A percentile compares a stretch with the other conserved stretches of the same genome.
Evolutionary conservation across 2,329 filamentous ascomycete species (phyloP).

Genomic region (Myriosclerotinia scirpicola): DNA sequence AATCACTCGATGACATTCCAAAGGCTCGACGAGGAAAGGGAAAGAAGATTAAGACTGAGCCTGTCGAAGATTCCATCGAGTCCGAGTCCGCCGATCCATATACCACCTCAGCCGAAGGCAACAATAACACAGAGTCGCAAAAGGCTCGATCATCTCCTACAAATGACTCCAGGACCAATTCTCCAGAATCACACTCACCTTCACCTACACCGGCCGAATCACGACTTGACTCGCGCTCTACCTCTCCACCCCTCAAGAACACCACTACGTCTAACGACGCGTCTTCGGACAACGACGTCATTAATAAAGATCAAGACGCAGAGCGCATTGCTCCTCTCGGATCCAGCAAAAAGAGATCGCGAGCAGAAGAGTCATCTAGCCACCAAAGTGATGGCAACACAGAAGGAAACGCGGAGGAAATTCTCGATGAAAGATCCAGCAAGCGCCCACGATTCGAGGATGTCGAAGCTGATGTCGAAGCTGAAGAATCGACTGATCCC

Average conservation of each 20-base stretch:
- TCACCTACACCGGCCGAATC: constrained; percentile 17
- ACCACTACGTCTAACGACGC: constrained; percentile 1
- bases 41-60: constrained; percentile 3
- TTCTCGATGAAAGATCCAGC: not conserved
- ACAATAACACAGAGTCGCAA: constrained; percentile 17
- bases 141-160: constrained; percentile 1
- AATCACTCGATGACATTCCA: constrained; percentile 20
- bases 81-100: constrained; percentile 8
- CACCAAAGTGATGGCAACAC: not conserved
- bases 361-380: constrained; percentile 6
- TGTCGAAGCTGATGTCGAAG: not conserved
- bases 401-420: not conserved
- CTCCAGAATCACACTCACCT: constrained; percentile 20
- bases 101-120: not conserved
- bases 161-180: constrained; percentile 8
- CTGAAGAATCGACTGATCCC: constrained; percentile 8
- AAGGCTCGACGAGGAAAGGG: constrained; percentile 10
- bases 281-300: constrained; percentile 19
- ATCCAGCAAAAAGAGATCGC: constrained; percentile 19
- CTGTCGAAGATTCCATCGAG: constrained; percentile 11
- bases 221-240: constrained; percentile 22
- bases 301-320: constrained; percentile 2
- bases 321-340: not conserved
- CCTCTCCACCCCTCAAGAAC: constrained; percentile 12
- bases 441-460: constrained; percentile 19